phyloP scores from a whole-genome alignment of 2,329 filamentous ascomycete genomes.

The Monosporascus sp. region DNA sequence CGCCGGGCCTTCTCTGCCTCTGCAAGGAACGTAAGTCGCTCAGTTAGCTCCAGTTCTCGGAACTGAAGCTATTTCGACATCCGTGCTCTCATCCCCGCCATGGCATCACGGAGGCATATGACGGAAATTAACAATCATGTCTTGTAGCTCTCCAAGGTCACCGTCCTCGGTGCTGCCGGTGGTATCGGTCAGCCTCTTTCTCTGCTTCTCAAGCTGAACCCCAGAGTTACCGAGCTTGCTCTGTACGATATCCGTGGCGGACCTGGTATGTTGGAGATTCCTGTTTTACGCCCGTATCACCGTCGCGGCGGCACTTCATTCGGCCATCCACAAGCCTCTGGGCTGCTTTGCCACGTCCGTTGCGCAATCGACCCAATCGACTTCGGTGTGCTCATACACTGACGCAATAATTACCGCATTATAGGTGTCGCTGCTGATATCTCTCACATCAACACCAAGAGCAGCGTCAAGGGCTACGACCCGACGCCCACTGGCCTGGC shows the following conservation, averaged over 20 bases:
- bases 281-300: not conserved
- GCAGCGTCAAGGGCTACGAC: slow-evolving; percentile 84
- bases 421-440: slow-evolving; percentile 96
- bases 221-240: slow-evolving; percentile 84
- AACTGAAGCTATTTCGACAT: not conserved
- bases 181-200: slow-evolving; percentile 98
- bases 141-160: slow-evolving; percentile 85
- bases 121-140: slow-evolving; percentile 3
- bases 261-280: slow-evolving; percentile 61
- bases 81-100: slow-evolving; percentile 1
- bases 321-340: slow-evolving; percentile 12
- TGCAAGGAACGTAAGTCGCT: slow-evolving; percentile 62
- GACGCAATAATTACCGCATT: slow-evolving; percentile 1
- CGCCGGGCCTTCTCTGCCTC: slow-evolving; percentile 77
- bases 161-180: slow-evolving; percentile 92
- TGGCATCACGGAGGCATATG: not conserved
- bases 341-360: slow-evolving; percentile 9
- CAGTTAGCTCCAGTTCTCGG: slow-evolving; percentile 2
- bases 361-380: not conserved
- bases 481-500: slow-evolving; percentile 70
- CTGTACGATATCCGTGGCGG: slow-evolving; percentile 96
- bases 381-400: slow-evolving; percentile 1
- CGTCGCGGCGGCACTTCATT: not conserved
- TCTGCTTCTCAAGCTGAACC: slow-evolving; percentile 97
- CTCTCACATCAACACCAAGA: slow-evolving; percentile 99